Base-by-base conservation (phyloP, 805 yeast genomes). In the Candida caryicola region DNA sequence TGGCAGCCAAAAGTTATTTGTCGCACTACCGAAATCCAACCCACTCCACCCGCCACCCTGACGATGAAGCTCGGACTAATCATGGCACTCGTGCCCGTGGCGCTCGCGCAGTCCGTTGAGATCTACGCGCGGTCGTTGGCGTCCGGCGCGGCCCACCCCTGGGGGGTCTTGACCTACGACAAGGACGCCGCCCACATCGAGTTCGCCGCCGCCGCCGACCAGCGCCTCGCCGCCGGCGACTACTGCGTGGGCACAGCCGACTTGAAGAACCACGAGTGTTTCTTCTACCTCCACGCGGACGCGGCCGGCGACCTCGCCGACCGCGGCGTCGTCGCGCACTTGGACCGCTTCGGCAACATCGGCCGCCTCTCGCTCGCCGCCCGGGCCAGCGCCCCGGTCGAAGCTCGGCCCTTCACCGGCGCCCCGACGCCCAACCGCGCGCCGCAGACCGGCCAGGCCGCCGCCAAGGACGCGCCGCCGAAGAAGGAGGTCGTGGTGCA, bases 221-320 rank as follows among this genome's bases (percentile, higher is more conserved):
- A 17, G 23, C 13, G 3, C 40, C 8, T 34, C 32, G 4, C 27
- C 16, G 25, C 14, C 7, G 53, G 50, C 10, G 50, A 33, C 6
- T 52, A 53, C 41, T 60, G 64, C 34, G 33, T 65, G 31, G 70
- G 72, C 9, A 63, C 72, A 17, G 40, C 46, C 5, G 65, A 59
- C 35, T 29, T 64, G 4, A 40, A 46, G 5, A 41, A 49, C 36
- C 53, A 54, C 21, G 62, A 54, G n/a, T 68, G 73, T 37, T 64
- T 69, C 39, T 40, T 55, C 4, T 55, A 49, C 17, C n/a, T 41
- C 17, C 17, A 36, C 25, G 28, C 27, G 14, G 17, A 25, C 6
- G 39, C 31, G 7, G 21, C 23, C 2, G 27, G 17, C 8, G 29
- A 44, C 15, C 29, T 35, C 26, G 16, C 7, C 27, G 29, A 29